Conservation (phyloP, 192 early-diverging fungal genomes). For the Phycomyces blakesleeanus region DNA sequence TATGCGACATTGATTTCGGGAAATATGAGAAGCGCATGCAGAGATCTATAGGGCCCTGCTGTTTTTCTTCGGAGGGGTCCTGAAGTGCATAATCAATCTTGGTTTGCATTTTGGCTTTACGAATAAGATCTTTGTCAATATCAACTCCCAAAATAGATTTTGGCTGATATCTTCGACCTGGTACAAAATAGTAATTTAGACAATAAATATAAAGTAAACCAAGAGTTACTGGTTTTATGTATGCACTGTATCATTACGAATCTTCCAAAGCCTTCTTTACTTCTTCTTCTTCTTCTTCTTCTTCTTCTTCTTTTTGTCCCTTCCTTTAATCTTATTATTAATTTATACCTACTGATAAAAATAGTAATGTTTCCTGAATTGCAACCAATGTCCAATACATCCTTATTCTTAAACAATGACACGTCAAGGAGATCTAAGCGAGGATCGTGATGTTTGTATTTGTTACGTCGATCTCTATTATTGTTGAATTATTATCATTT, state of each 20-base stretch:
- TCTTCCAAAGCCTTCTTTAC: no score
- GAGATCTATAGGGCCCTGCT: conserved; percentile 11
- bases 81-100: conserved; percentile 40
- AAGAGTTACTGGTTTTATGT: not conserved
- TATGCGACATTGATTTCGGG: conserved; percentile 41
- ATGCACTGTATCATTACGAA: no score
- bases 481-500: not conserved
- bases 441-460: conserved; percentile 43
- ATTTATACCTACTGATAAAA: conserved; percentile 41
- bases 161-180: conserved; percentile 54
- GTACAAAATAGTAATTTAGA: not conserved
- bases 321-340: not conserved
- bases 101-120: conserved; percentile 48
- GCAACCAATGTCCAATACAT: conserved; percentile 78
- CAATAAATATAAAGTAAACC: conserved; percentile 3
- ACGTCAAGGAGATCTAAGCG: conserved; percentile 53
- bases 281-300: no score
- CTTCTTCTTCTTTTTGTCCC: not conserved
- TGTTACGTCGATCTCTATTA: conserved; percentile 14
- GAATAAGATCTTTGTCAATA: conserved; percentile 63
- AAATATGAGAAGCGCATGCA: conserved; percentile 45
- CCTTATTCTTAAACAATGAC: conserved; percentile 47
- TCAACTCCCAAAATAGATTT: conserved; percentile 64
- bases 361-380: conserved; percentile 64
- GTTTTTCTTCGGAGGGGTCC: conserved; percentile 4